Evolutionary conservation across 140 eudicot species (phyloP).

Genomic region (Stevia rebaudiana): DNA sequence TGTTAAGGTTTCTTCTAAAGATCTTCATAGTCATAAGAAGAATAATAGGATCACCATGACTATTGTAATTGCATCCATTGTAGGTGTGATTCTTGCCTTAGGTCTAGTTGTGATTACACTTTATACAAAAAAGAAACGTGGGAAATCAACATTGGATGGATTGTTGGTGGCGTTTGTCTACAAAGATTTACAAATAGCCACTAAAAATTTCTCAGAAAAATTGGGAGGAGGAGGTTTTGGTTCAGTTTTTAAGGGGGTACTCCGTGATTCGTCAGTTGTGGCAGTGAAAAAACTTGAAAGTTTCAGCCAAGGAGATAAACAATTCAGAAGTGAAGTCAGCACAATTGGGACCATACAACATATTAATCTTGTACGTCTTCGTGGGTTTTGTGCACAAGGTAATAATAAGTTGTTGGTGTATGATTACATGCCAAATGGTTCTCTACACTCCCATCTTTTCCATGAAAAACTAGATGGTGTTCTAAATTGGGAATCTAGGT

Average conservation of each 20-base stretch:
- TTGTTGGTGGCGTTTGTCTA: conserved; percentile 38
- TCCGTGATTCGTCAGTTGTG: conserved; percentile 41
- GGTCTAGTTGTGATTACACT: conserved; percentile 22
- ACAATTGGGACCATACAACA: conserved; percentile 51
- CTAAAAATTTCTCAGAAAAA: conserved; percentile 45
- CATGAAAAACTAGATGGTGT: conserved; percentile 23
- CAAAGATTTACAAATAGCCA: conserved; percentile 42
- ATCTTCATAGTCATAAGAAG: conserved; percentile 28
- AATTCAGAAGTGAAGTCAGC: conserved; percentile 50
- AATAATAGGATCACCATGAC: conserved; percentile 22
- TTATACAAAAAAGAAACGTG: conserved; percentile 21
- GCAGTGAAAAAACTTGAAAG: conserved; percentile 57
- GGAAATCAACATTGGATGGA: conserved; percentile 22
- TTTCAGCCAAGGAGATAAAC: conserved; percentile 55
- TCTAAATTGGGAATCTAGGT: conserved; percentile 54
- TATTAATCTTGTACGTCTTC: conserved; percentile 61
- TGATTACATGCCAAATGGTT: conserved; percentile 64
- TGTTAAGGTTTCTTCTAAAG: conserved; percentile 42
- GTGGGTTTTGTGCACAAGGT: conserved; percentile 68
- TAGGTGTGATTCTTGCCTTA: conserved; percentile 24
- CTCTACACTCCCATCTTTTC: conserved; percentile 61
- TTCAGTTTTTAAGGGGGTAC: conserved; percentile 49
- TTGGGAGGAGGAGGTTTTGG: conserved; percentile 63
- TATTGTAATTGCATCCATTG: conserved; percentile 31
- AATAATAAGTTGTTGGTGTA: conserved; percentile 50